Base-by-base conservation (phyloP, 768 basidiomycete genomes). In the Pulveroboletus sp. region DNA sequence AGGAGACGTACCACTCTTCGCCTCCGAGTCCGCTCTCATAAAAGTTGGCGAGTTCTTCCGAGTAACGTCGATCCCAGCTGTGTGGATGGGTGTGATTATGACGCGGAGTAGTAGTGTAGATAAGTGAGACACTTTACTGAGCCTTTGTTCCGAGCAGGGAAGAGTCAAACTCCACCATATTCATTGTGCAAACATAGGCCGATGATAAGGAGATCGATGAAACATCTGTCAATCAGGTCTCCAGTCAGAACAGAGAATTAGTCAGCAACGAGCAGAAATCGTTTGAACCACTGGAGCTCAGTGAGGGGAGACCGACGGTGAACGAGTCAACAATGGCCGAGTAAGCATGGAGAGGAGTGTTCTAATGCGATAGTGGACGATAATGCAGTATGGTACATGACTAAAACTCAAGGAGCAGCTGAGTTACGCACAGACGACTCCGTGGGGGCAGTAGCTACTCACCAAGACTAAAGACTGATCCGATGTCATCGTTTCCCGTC, bases 31-130 rank as follows among this genome's bases (percentile, higher is more conserved):
- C 84, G 28, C 82, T 80, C 44, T 89, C 90, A 28, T 80, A 71
- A 53, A 89, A 92, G 59, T 87, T 86, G 33, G 62, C 64, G 30
- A 91, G 68, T 60, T 93, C 90, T 37, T 76, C 73, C 35, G 81
- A 71, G 65, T 92, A 93, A 8, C 87, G 82, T 38, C 72, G 58
- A 61, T 92, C 86, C 90, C 90, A 92, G 64, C 89, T 91, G 40
- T 44, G 14, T 18, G 56, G 31, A 39, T 27, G 21, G 26, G 21
- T 27, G 27, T 39, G 38, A 43, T 47, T 21, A 53, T 32, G 39
- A 26, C 4, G 21, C 6, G 12, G 14, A 26, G 15, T 48, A 18
- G 32, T n/a, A 39, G 31, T 32, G 32, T 14, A 27, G 36, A n/a
- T 10, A 39, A 28, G 17, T 9, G n/a, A 39, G 26, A 28, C 10